phyloP scores from a whole-genome alignment of 805 yeast species.

The Metschnikowia henanensis region DNA sequence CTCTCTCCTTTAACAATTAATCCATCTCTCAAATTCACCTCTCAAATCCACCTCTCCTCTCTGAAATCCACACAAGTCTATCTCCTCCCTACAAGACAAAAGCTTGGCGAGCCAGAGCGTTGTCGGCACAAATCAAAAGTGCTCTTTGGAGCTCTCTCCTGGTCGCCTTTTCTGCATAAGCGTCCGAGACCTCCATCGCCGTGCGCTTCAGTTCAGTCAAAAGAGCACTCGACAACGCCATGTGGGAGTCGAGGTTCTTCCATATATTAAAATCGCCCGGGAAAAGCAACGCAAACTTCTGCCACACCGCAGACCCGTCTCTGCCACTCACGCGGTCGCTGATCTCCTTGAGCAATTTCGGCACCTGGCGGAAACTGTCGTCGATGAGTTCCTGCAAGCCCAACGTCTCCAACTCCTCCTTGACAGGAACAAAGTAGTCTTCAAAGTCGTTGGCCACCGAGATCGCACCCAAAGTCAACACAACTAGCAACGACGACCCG shows the following conservation, averaged over 20 bases:
- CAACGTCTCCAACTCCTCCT: slow-evolving; percentile 60
- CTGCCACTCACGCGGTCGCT: slow-evolving; percentile 36
- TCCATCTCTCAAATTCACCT: too few species aligned
- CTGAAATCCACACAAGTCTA: not conserved
- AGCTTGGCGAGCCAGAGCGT: slow-evolving; percentile 11
- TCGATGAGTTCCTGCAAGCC: slow-evolving; percentile 45
- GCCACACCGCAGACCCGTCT: slow-evolving; percentile 47
- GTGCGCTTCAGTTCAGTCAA: slow-evolving; percentile 50
- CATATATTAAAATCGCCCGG: slow-evolving; percentile 73
- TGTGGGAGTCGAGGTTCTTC: slow-evolving; percentile 56
- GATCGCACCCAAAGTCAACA: slow-evolving; percentile 78
- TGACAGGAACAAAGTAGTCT: slow-evolving; percentile 62
- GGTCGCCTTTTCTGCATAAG: slow-evolving; percentile 48
- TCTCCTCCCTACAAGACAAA: not conserved
- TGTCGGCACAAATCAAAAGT: slow-evolving; percentile 56
- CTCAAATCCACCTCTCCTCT: too few species aligned
- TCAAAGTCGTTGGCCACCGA: slow-evolving; percentile 60
- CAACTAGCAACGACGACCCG: slow-evolving; percentile 68
- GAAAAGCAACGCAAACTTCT: slow-evolving; percentile 68
- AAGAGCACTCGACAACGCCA: slow-evolving; percentile 60
- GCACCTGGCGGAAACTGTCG: slow-evolving; percentile 57
- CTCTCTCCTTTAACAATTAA: too few species aligned
- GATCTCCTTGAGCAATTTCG: slow-evolving; percentile 56
- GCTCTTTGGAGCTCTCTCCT: slow-evolving; percentile 66
- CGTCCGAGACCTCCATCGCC: slow-evolving; percentile 50